Base-by-base conservation (phyloP, 495 filamentous ascomycete species). In the Tricharina praecox region DNA sequence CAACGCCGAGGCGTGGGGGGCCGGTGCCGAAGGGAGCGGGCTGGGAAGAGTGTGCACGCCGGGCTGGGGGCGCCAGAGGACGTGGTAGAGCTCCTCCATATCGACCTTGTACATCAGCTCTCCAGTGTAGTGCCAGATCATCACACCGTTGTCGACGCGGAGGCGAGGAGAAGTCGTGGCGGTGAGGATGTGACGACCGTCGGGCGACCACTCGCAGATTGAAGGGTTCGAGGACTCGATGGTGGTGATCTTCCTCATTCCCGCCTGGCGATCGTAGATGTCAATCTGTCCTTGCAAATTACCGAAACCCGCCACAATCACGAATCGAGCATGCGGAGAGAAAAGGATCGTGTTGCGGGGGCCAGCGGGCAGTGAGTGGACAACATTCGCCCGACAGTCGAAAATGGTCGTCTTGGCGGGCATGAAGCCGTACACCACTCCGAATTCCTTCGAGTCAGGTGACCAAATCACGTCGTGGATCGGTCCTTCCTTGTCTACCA, bases 381-480 rank as follows among this genome's bases (percentile, higher is more conserved):
- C 77, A 4, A 81, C 69, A 18, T 85, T 74, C 56, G 82, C 90
- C 47, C 81, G 77, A 50, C 76, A 70, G 63, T 94, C 93, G 73
- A 95, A 97, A 52, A 96, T 84, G 44, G 85, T 93, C 1, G 90
- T 90, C 68, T 95, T 96, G 16, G 92, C 84, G 10, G 90, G 90
- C 82, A 93, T 97, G 63, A 82, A 95, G 39, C 90, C 90, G 60
- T 97, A 97, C 18, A 93, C 76, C 18, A 97, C 90, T 53, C 85
- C 90, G 58, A 97, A 97, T 63, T 94, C 85, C 66, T 84, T 88
- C 28, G 83, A 88, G 64, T 86, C 94, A 18, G 90, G 85, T 13
- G 85, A 93, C 90, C 90, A 97, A n/a, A 81, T 73, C 32, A 97
- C 90, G 59, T 97, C 90, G 64, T 97, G 88, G 53, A 97, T 96